These are phyloP conservation scores for Neonectria faginata DNA, from an alignment of 2,329 filamentous ascomycete species.

Conservation along the genomic window DNA sequence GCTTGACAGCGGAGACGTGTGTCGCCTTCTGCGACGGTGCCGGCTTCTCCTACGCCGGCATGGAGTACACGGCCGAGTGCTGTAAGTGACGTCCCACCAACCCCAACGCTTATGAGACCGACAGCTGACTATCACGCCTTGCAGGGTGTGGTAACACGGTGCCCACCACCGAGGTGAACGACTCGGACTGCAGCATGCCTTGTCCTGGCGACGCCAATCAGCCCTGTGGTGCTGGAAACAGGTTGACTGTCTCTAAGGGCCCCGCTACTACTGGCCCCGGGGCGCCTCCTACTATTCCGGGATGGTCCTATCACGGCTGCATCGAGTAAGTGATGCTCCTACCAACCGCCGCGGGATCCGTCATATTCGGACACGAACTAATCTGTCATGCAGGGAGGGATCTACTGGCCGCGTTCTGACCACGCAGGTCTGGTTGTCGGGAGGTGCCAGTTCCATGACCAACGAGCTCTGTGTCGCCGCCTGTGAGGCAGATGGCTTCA, in stretches of 20 bases:
- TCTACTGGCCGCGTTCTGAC: constrained; percentile 14
- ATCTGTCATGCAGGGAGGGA: constrained; percentile 14
- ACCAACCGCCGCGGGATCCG: neutral
- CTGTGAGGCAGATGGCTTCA: constrained; percentile 57
- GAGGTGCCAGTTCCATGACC: constrained; percentile 47
- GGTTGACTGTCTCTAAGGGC: constrained; percentile 53
- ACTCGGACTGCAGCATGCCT: constrained; percentile 58
- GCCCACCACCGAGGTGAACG: constrained; percentile 50
- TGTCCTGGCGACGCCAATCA: constrained; percentile 62
- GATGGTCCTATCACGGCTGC: constrained; percentile 21
- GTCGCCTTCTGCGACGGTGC: constrained; percentile 58
- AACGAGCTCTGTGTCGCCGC: constrained; percentile 61
- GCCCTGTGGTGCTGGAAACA: constrained; percentile 62
- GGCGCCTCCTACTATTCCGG: constrained; percentile 11
- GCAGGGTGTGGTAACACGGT: constrained; percentile 53
- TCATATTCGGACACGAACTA: constrained; percentile 1
- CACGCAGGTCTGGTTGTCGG: constrained; percentile 12
- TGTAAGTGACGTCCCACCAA: constrained; percentile 47
- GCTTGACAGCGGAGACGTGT: constrained; percentile 58
- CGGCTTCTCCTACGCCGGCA: constrained; percentile 58
- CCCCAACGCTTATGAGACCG: neutral
- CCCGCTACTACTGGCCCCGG: neutral
- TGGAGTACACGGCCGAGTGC: constrained; percentile 63
- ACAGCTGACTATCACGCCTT: constrained; percentile 18
- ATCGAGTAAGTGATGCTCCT: constrained; percentile 14